Conservation (phyloP, 352 stramenopile species). For the Globisporangium alternatum region DNA sequence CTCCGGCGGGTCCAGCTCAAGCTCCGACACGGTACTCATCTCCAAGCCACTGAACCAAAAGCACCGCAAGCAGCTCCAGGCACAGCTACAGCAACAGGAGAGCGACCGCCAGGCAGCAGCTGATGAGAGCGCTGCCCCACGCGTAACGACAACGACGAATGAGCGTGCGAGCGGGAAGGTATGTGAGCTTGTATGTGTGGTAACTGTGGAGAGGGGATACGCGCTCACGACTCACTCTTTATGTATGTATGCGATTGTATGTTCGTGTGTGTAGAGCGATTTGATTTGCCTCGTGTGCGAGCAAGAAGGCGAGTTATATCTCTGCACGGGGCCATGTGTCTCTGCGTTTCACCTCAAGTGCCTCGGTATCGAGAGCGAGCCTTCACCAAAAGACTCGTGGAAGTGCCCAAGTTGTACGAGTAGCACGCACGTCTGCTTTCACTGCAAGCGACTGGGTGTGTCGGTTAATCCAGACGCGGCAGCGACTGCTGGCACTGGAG, state of each 20-base stretch:
- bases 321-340: conserved; percentile 70
- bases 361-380: conserved; percentile 17
- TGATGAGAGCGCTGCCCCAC: background rate
- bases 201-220: background rate
- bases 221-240: background rate
- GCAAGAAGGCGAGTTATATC: conserved; percentile 41
- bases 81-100: conserved; percentile 40
- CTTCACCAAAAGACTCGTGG: conserved; percentile 27
- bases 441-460: conserved; percentile 62
- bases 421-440: conserved; percentile 73
- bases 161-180: background rate
- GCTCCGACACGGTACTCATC: conserved; percentile 75
- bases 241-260: conserved; percentile 1
- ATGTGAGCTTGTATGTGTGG: background rate
- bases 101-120: conserved; percentile 2
- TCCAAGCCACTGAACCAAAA: conserved; percentile 62
- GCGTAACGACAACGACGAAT: background rate
- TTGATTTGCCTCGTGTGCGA: conserved; percentile 74
- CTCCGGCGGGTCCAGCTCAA: conserved; percentile 61
- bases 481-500: background rate
- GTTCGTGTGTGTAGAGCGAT: conserved; percentile 29
- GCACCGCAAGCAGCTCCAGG: conserved; percentile 55
- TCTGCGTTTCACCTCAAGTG: conserved; percentile 67
- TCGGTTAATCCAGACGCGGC: conserved; percentile 21
- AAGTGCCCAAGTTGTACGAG: conserved; percentile 54